phyloP scores from a whole-genome alignment of 2,329 filamentous ascomycete genomes.

The Mycosphaerella arachidis region DNA sequence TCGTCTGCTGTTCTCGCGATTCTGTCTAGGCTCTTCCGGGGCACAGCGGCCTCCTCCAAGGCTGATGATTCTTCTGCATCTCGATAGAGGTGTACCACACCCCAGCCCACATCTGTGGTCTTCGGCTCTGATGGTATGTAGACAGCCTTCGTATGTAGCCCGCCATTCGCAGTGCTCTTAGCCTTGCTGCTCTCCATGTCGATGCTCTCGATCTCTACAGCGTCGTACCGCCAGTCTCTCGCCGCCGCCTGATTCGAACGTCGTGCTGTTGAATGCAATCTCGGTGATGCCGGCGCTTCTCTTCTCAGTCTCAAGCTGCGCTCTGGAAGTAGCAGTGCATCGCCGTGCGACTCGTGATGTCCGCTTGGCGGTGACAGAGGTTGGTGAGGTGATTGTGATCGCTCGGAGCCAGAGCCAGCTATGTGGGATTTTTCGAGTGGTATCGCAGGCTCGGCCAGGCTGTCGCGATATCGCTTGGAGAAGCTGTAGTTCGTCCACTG shows the following conservation, averaged over 20 bases:
- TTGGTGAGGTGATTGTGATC: constrained; percentile 12
- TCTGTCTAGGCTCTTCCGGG: constrained; percentile 32
- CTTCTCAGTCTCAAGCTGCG: constrained; percentile 35
- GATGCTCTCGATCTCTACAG: constrained; percentile 74
- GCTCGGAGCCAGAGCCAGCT: constrained; percentile 11
- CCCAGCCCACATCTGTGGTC: constrained; percentile 80
- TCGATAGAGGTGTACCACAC: constrained; percentile 88
- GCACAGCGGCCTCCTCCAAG: constrained; percentile 47
- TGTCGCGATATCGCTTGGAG: background rate
- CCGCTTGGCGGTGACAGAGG: constrained; percentile 15
- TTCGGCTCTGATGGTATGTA: constrained; percentile 67
- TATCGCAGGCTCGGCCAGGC: background rate
- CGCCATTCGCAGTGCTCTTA: constrained; percentile 41
- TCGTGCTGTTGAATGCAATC: constrained; percentile 31
- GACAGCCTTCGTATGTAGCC: constrained; percentile 73
- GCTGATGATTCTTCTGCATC: constrained; percentile 70
- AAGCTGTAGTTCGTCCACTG: constrained; percentile 32
- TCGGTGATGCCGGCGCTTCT: constrained; percentile 30
- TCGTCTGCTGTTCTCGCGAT: constrained; percentile 9
- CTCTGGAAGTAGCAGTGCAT: constrained; percentile 34
- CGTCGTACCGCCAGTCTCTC: constrained; percentile 75
- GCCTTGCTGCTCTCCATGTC: constrained; percentile 55
- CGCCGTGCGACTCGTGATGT: constrained; percentile 30
- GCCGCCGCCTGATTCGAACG: constrained; percentile 48
- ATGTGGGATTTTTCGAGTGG: background rate